Evolutionary conservation across 179 eudicot species (phyloP), one percentile per base, ranked within the genome.

Genomic region (Nepenthes alata): DNA sequence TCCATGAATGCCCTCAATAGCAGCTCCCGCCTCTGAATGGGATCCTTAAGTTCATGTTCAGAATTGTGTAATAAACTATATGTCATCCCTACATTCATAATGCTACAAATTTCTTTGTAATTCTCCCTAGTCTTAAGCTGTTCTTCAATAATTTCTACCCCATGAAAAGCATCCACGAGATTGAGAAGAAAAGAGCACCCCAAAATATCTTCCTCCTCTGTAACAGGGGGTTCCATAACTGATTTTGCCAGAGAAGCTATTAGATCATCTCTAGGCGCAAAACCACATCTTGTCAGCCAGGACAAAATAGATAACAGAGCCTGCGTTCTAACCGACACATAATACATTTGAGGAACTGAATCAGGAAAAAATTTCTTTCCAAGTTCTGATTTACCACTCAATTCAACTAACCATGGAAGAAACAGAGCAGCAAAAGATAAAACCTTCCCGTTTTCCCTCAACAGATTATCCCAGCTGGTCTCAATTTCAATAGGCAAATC

Each of bases 81-180:
- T 13, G 78, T 70, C 97, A 94, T 90, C 64, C 99, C 99, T 39
- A 82, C 83, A 81, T 85, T 82, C 99, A 94, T 94, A 63, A 94
- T 84, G 72, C 95, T 94, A 66, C 79, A 81, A 51, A 80, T 78
- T 74, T 90, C 95, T 68, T 78, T 70, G 66, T 94, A 94, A 47
- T 78, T 79, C 61, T 80, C 84, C 78, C 99, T 85, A 47, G 58
- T 72, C 65, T 73, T 84, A 73, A 94, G 78, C 64, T 90, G 88
- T 66, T 85, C 85, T 73, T 94, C 99, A 59, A 94, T 90, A 73
- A 94, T 70, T 78, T 87, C 86, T 64, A 88, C 99, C 65, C 99
- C 99, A 65, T 82, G 82, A 69, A 87, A 78, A 61, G 97, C 94
- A 72, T 94, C 95, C 37, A 68, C 67, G 58, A 94, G 97, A 79